Conservation (phyloP, 192 early-diverging fungal genomes). For the Backusella morwellensis region DNA sequence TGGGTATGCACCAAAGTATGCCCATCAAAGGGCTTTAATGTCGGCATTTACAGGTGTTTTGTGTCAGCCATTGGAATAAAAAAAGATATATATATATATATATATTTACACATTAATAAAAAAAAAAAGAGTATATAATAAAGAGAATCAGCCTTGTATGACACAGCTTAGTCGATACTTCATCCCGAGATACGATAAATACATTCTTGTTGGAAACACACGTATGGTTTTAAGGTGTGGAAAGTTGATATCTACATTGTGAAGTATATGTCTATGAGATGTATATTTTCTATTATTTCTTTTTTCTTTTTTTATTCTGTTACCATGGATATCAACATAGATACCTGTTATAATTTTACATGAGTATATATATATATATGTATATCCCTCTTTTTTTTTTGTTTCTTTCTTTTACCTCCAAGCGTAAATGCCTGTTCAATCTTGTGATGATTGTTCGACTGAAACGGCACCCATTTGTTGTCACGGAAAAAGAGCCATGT, state of each 20-base stretch:
- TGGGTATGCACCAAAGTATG: conserved; percentile 43
- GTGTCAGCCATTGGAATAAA: conserved; percentile 16
- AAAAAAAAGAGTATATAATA: not conserved
- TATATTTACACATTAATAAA: not conserved
- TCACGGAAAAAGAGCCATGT: conserved; percentile 43
- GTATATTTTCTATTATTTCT: not conserved
- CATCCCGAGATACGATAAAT: conserved; percentile 40
- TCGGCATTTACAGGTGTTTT: conserved; percentile 22
- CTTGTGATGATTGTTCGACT: conserved; percentile 35
- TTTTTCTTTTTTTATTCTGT: not conserved
- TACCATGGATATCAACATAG: conserved; percentile 36
- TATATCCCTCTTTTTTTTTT: not conserved
- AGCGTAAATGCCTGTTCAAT: conserved; percentile 43
- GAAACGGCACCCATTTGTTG: conserved; percentile 37
- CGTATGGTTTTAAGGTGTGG: conserved; percentile 39
- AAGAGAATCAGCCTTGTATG: conserved; percentile 29
- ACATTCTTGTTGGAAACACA: conserved; percentile 41
- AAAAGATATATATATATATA: not conserved
- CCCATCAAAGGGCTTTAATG: conserved; percentile 38
- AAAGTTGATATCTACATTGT: conserved; percentile 29
- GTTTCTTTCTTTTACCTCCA: conserved; percentile 26
- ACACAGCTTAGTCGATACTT: conserved; percentile 39
- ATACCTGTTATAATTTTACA: conserved; percentile 19
- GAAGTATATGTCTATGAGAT: conserved; percentile 5
- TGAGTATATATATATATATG: not conserved